phyloP scores from a whole-genome alignment of 495 filamentous ascomycete species.

The Darksidea phi region DNA sequence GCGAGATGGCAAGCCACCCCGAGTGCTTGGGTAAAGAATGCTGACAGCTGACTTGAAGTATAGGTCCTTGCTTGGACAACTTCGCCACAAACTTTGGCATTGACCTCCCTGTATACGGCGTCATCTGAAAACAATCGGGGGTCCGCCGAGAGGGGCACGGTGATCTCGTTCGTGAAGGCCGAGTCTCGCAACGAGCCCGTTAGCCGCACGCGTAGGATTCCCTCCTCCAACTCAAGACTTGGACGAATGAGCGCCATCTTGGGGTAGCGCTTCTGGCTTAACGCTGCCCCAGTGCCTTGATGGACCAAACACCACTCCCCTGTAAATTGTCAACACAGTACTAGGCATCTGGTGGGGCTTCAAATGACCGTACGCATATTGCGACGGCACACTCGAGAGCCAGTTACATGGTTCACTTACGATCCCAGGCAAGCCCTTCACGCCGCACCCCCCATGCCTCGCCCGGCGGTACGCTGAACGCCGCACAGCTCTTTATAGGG shows the following conservation, averaged over 20 bases:
- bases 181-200: slow-evolving; percentile 29
- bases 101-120: slow-evolving; percentile 35
- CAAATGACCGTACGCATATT: no score
- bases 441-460: slow-evolving; percentile 68
- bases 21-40: slow-evolving; percentile 71
- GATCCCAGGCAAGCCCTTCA: slow-evolving; percentile 85
- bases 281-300: slow-evolving; percentile 69
- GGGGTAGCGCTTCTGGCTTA: slow-evolving; percentile 81
- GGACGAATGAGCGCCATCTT: slow-evolving; percentile 79
- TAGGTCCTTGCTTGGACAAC: slow-evolving; percentile 68
- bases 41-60: slow-evolving; percentile 57
- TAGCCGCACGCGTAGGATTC: slow-evolving; percentile 52
- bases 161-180: slow-evolving; percentile 48
- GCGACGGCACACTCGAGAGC: no score
- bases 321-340: no score
- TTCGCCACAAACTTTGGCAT: slow-evolving; percentile 78
- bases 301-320: slow-evolving; percentile 91
- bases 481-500: slow-evolving; percentile 87
- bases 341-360: no score
- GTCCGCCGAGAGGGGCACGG: slow-evolving; percentile 62
- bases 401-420: no score
- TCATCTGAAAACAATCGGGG: slow-evolving; percentile 50
- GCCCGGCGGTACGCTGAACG: slow-evolving; percentile 65
- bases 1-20: slow-evolving; percentile 78
- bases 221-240: slow-evolving; percentile 60